phyloP scores from a whole-genome alignment of 169 alveolate species.

The Cystoisospora suis region DNA sequence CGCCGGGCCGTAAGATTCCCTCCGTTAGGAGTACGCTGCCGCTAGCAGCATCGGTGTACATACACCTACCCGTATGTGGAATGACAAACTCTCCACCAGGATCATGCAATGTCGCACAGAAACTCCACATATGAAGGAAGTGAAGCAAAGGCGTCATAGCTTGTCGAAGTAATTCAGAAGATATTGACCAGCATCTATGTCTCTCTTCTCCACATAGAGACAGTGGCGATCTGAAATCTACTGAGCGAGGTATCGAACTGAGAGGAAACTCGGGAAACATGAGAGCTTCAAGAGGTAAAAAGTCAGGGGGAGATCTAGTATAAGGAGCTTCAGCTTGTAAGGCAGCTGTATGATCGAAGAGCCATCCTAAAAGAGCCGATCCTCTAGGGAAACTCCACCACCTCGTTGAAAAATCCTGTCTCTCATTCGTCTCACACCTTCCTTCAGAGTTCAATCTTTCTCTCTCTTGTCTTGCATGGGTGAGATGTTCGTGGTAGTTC shows the following conservation, averaged over 20 bases:
- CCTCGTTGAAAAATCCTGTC: too few relatives aligned
- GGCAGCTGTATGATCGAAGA: background rate
- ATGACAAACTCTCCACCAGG: background rate
- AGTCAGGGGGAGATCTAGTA: background rate
- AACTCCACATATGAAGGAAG: background rate
- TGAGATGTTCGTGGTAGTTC: too few relatives aligned
- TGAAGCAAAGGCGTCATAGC: background rate
- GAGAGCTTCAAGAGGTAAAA: background rate
- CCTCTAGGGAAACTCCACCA: slow-evolving; percentile 26
- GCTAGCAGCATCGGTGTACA: background rate
- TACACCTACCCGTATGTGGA: background rate
- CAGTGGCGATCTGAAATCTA: too few relatives aligned
- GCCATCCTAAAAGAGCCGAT: background rate
- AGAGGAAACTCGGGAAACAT: background rate
- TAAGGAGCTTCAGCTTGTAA: background rate
- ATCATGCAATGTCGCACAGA: background rate
- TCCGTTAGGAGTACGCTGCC: background rate
- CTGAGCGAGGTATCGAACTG: too few relatives aligned
- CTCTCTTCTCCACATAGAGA: too few relatives aligned
- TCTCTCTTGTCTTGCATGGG: too few relatives aligned
- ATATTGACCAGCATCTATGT: too few relatives aligned
- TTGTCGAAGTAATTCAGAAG: background rate
- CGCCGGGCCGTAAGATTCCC: background rate
- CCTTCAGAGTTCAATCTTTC: too few relatives aligned
- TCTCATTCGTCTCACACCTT: too few relatives aligned